Base-by-base conservation (phyloP, 257 asterid genomes). In the Rubia yunnanensis region DNA sequence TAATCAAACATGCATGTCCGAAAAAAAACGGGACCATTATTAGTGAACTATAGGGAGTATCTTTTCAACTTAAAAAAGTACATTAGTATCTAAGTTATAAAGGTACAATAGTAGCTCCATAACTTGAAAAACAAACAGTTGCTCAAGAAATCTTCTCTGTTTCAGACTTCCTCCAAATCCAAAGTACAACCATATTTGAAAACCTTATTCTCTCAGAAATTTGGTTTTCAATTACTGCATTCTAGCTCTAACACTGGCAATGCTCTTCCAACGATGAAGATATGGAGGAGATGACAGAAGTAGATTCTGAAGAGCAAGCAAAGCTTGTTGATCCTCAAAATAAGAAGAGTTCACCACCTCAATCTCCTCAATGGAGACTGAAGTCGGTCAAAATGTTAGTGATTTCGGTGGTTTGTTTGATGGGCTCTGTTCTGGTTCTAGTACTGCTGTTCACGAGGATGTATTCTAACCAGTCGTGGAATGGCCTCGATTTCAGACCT, bases 401-500 rank as follows among this genome's bases (percentile, higher is more conserved):
- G 24, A 48, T 80, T 17, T 69, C 81, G 4, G 35, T 84, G 2
- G 76, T 69, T 55, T 10, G 66, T 34, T 76, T 84, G 70, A 76
- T 91, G 89, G 78, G 79, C 27, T 83, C 87, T 17, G 80, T 83
- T 66, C 39, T 88, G 77, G 79, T 88, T 74, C 80, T 88, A 5
- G 70, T 86, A 64, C 50, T 86, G 56, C 49, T 34, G 13, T 60
- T 60, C 18, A 34, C 23, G 1, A 76, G 73, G 70, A 79, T 80
- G 78, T 83, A 80, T 5, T 80, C 87, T 70, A 78, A 84, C 75
- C 62, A 55, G 14, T 65, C 80, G 31, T 79, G 86, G 88, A 71
- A 83, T 22, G 64, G 69, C 63, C 70, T 73, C 60, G 81, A 80
- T 55, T 49, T 56, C 66, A 63, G 67, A 58, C 73, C 76, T 69